Conservation (phyloP, 2,329 filamentous ascomycete genomes). For the Stylonectria norvegica region DNA sequence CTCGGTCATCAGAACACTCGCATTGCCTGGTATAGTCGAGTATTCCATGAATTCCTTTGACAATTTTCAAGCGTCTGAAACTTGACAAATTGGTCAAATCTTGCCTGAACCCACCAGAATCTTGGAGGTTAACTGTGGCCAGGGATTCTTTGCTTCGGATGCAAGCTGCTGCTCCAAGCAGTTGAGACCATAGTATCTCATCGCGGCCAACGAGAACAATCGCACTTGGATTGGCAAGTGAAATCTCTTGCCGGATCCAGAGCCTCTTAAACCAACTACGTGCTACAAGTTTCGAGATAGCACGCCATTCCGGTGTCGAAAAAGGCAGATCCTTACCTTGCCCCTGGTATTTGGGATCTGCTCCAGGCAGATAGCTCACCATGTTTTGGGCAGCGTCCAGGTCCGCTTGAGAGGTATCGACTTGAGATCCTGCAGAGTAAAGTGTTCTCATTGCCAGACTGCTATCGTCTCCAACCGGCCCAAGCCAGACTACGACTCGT, state of each 20-base stretch:
- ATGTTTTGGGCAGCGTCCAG: neutral
- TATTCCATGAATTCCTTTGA: neutral
- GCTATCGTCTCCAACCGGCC: conserved; percentile 12
- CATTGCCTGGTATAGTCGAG: neutral
- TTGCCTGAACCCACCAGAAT: neutral
- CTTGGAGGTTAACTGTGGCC: neutral
- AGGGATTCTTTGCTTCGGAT: neutral
- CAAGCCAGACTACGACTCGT: conserved; percentile 22
- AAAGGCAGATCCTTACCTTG: neutral
- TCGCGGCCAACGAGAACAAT: neutral
- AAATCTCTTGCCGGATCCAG: neutral
- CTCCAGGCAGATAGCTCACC: neutral
- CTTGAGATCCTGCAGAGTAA: neutral
- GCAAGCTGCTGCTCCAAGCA: neutral
- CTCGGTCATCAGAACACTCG: neutral
- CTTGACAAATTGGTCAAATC: neutral
- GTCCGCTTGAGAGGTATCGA: neutral
- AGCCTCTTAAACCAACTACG: neutral
- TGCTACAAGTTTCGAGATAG: neutral
- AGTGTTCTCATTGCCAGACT: neutral
- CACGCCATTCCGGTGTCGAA: neutral
- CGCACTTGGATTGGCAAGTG: neutral
- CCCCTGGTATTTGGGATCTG: neutral
- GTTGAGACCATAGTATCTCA: neutral
- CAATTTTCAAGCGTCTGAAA: neutral